Base-by-base conservation (phyloP, 768 basidiomycete genomes). In the Cubamyces sp. region DNA sequence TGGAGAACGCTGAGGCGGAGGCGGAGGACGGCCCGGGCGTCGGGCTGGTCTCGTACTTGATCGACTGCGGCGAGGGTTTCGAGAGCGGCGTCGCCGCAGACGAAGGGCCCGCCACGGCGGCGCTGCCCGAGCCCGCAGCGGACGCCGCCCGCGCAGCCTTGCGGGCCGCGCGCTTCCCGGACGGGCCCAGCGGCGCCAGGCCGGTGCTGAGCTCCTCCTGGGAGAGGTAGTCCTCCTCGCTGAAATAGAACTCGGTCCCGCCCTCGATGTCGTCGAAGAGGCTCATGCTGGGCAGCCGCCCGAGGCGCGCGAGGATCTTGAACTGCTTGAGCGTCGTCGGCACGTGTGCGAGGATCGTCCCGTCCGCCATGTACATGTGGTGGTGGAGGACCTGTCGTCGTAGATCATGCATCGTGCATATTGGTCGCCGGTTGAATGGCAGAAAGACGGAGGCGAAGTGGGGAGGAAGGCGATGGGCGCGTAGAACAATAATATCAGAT, bases 321-420 rank as follows among this genome's bases (percentile, higher is more conserved):
- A 92, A 92, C 68, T 91, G 90, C 68, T 89, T 86, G 53, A 92
- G 75, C 5, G 90, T 92, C 34, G 91, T 70, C 21, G 90, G 91
- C 26, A 91, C 87, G 46, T 78, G 83, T 26, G 69, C 21, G 5
- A 50, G 9, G 9, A 28, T 5, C 16, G 23, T 23, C 42, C 58
- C 43, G 57, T 39, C 55, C 16, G 40, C 9, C 43, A 68, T 60
- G 72, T 66, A 56, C 54, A 83, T 69, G 68, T 82, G 83, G 34
- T 77, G 68, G 62, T 83, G 77, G 39, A 87, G 72, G 64, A 85
- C 76, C 85, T 85, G 63, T 30, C 4, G 28, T 30, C 28, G n/a
- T n/a, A n/a, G n/a, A n/a, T n/a, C n/a, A n/a, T n/a, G n/a, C n/a
- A n/a, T n/a, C n/a, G n/a, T n/a, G n/a, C n/a, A n/a, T n/a, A n/a